These are phyloP conservation scores for Patellaria atrata DNA, from an alignment of 495 filamentous ascomycete genomes.

Conservation along the genomic window DNA sequence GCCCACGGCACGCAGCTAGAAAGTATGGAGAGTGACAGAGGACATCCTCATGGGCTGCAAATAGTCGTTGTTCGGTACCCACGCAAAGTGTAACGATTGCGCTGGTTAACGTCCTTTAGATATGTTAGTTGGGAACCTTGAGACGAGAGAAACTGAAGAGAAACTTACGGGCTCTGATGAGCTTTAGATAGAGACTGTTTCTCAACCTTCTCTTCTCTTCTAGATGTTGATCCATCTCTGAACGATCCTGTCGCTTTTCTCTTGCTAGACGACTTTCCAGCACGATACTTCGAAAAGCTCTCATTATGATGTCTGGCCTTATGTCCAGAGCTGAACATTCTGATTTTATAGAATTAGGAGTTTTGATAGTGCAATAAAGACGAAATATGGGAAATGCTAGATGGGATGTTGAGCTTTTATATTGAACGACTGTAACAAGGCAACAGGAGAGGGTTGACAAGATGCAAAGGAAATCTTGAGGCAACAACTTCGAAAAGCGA, in stretches of 20 bases:
- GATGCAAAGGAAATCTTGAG: conserved; percentile 2
- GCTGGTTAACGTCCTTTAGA: conserved; percentile 35
- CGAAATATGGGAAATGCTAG: background rate
- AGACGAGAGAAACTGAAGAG: background rate
- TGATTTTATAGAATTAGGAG: conserved; percentile 2
- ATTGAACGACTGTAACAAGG: background rate
- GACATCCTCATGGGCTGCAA: conserved; percentile 81
- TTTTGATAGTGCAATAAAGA: no score
- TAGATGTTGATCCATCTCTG: conserved; percentile 16
- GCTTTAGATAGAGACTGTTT: conserved; percentile 11
- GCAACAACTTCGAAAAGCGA: conserved; percentile 1
- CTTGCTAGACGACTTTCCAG: conserved; percentile 26
- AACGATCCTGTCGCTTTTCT: conserved; percentile 27
- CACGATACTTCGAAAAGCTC: conserved; percentile 28
- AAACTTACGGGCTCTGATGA: conserved; percentile 18
- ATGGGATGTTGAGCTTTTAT: conserved; percentile 2
- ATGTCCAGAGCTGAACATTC: conserved; percentile 25
- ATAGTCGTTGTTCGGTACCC: conserved; percentile 65
- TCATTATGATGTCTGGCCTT: conserved; percentile 22
- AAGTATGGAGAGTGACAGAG: conserved; percentile 70
- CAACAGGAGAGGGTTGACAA: conserved; percentile 1
- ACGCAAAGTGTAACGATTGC: conserved; percentile 68
- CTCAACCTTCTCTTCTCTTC: conserved; percentile 18
- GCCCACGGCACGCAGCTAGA: conserved; percentile 38
- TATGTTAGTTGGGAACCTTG: conserved; percentile 1